Conservation (phyloP, 2,329 filamentous ascomycete genomes). For the Hymenoscyphus scutula region DNA sequence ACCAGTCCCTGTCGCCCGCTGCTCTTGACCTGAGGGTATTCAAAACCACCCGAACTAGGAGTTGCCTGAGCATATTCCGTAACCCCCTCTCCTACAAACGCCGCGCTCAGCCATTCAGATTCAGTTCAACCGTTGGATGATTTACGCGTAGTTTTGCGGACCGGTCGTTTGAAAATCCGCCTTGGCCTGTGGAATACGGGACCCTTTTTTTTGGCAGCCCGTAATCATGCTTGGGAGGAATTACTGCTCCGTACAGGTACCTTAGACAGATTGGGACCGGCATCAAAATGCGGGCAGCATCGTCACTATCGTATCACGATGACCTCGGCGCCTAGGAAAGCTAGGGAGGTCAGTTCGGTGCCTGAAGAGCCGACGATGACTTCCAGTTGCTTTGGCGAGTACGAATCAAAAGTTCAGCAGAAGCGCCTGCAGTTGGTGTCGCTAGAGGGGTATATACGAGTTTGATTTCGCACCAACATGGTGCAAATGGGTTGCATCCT, state of each 20-base stretch:
- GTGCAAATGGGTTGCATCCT: not conserved
- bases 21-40: slow-evolving; percentile 1
- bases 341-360: not conserved
- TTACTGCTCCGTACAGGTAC: no score
- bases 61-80: not conserved
- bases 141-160: not conserved
- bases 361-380: not conserved
- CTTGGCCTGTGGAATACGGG: not conserved
- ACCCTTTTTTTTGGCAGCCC: not conserved
- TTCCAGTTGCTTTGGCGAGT: not conserved
- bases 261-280: no score
- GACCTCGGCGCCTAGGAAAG: not conserved
- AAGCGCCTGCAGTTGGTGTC: not conserved
- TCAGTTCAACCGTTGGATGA: not conserved
- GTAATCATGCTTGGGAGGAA: not conserved
- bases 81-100: not conserved
- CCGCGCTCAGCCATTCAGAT: not conserved
- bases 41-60: not conserved
- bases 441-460: not conserved
- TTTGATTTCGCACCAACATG: not conserved
- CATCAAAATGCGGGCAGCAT: slow-evolving; percentile 2
- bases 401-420: not conserved
- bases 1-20: not conserved
- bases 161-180: not conserved
- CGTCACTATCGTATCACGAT: not conserved